Base-by-base conservation (phyloP, 257 asterid species). In the Craterostigma plantagineum region DNA sequence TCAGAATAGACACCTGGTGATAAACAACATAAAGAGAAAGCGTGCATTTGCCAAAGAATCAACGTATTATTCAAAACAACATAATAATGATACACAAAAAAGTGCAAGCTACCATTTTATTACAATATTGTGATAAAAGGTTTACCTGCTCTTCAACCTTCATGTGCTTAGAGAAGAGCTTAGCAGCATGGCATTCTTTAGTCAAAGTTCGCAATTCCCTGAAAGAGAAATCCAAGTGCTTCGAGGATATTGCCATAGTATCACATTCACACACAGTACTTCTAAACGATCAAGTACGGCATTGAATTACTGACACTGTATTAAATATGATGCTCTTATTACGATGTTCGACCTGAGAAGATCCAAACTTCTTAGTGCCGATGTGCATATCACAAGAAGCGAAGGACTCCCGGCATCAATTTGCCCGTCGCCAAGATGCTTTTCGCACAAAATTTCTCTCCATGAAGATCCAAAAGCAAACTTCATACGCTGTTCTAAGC, bases 121-220 rank as follows among this genome's bases (percentile, higher is more conserved):
- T 38, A 36, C 55, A 42, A 39, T 33, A 53, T 44, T 42, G 11
- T 11, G 37, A 53, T 55, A 38, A 12, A 39, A 35, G n/a, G n/a
- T n/a, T 33, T 53, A 87, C 98, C 98, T 87, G 98, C 70, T 87
- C 98, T 56, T 79, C 93, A 63, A 87, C 48, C 79, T 87, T 87
- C 86, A 87, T 82, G 56, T 87, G 98, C 81, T 87, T 87, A 14
- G 98, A 72, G 67, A 87, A 87, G 43, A 87, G 69, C 71, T 82
- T 87, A 39, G 91, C 98, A 58, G 98, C 79, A 51, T 65, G 95
- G 59, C 98, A 87, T 35, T 87, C 92, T 45, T 52, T 55, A 14
- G 98, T 87, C 63, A 82, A 62, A 50, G 77, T 62, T 51, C 84
- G 70, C 57, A 87, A 59, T 63, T 72, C 98, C 75, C 98, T 87